Evolutionary conservation across 139 green algal species (phyloP).

Genomic region (Eudorina sp.): DNA sequence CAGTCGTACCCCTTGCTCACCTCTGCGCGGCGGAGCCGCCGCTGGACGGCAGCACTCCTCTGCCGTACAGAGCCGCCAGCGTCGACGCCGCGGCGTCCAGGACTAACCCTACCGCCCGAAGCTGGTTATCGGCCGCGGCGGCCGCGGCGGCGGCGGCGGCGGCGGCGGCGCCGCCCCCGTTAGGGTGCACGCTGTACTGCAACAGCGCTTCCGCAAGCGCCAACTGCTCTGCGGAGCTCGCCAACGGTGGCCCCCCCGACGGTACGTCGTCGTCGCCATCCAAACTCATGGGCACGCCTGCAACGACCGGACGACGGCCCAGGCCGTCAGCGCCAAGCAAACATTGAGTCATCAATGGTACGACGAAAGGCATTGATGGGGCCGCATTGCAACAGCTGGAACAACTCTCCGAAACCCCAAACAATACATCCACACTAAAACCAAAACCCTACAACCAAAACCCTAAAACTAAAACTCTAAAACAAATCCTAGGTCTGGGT

Average conservation of each 20-base stretch:
- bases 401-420: no score
- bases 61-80: conserved; percentile 31
- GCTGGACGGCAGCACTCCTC: conserved; percentile 17
- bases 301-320: no score
- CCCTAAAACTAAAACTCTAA: no score
- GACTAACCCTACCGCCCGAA: not conserved
- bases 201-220: conserved; percentile 34
- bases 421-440: no score
- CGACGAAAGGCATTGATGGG: no score
- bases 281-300: not conserved
- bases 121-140: not conserved
- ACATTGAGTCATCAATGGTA: no score
- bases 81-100: conserved; percentile 19
- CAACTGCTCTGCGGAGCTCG: conserved; percentile 30
- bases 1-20: no score
- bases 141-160: not conserved
- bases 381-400: no score
- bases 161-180: no score
- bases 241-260: conserved; percentile 17
- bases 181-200: not conserved
- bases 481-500: no score
- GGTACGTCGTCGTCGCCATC: conserved; percentile 3
- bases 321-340: no score
- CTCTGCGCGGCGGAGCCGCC: not conserved
- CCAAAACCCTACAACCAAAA: no score